Evolutionary conservation across 805 yeast species (phyloP).

Genomic region (Candida mattraensis): DNA sequence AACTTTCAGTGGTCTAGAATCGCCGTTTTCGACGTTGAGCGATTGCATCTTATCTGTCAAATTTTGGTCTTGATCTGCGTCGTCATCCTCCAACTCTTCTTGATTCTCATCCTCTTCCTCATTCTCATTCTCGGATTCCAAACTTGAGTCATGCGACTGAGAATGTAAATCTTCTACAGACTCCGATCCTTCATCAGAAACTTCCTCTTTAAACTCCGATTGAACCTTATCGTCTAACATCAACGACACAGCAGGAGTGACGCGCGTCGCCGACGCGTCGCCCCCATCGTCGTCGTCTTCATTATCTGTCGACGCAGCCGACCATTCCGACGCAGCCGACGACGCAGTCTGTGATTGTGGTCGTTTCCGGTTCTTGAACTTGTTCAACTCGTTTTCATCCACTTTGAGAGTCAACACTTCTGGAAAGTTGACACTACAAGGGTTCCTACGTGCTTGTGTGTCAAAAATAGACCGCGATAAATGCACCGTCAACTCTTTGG

Average conservation of each 20-base stretch:
- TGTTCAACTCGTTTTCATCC: constrained; percentile 35
- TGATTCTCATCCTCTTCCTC: constrained; percentile 11
- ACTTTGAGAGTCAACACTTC: constrained; percentile 52
- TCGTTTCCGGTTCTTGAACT: too few species aligned
- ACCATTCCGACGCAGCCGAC: too few species aligned
- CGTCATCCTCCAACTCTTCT: constrained; percentile 13
- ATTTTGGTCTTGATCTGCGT: constrained; percentile 9
- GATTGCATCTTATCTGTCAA: neutral
- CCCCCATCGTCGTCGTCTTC: constrained; percentile 35
- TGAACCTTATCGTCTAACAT: constrained; percentile 24
- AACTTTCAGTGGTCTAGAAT: constrained; percentile 3
- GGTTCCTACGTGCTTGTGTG: constrained; percentile 65
- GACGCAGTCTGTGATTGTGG: too few species aligned
- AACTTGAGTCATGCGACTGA: constrained; percentile 14
- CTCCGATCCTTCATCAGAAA: constrained; percentile 13
- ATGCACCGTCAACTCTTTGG: constrained; percentile 75
- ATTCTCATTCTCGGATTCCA: constrained; percentile 22
- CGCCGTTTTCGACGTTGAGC: neutral
- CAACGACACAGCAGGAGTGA: constrained; percentile 14
- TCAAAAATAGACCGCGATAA: constrained; percentile 82
- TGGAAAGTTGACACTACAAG: constrained; percentile 68
- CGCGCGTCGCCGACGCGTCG: too few species aligned
- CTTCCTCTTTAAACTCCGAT: constrained; percentile 24
- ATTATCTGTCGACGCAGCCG: too few species aligned
- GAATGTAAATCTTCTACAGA: neutral